Percentiles rank a stretch among this genome's conserved stretches.
Conservation (phyloP, 2,329 filamentous ascomycete genomes). For the Xylaria sp. region DNA sequence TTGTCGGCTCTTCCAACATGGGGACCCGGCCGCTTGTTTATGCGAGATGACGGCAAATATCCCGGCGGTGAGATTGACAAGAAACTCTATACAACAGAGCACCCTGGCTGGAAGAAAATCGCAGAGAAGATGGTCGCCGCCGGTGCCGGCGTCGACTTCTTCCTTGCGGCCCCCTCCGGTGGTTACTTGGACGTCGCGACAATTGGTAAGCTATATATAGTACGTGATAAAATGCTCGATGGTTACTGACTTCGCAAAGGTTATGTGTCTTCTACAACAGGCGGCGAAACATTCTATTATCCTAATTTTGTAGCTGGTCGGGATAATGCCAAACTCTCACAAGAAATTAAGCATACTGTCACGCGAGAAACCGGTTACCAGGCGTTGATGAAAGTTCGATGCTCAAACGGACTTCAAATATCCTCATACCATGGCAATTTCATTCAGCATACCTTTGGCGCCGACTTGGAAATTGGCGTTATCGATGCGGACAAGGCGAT, state of each 20-base stretch:
- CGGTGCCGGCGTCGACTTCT: constrained; percentile 92
- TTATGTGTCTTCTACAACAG: constrained; percentile 87
- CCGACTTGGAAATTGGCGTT: constrained; percentile 91
- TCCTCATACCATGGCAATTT: constrained; percentile 97
- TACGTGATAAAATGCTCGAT: not conserved
- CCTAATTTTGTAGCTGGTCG: constrained; percentile 93
- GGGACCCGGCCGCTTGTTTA: constrained; percentile 85
- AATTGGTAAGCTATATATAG: constrained; percentile 69
- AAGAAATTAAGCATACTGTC: constrained; percentile 87
- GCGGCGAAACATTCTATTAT: constrained; percentile 95
- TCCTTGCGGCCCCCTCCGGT: constrained; percentile 89
- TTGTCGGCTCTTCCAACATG: constrained; percentile 89
- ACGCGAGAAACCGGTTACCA: constrained; percentile 94
- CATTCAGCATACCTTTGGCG: constrained; percentile 92
- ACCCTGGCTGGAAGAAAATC: constrained; percentile 86
- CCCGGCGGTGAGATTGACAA: constrained; percentile 89
- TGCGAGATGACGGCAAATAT: constrained; percentile 89
- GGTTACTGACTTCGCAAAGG: constrained; percentile 59
- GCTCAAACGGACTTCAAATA: constrained; percentile 94
- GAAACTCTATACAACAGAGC: constrained; percentile 90
- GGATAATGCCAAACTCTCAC: constrained; percentile 83
- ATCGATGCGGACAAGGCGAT: constrained; percentile 95
- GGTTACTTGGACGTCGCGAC: constrained; percentile 94
- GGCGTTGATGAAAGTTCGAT: constrained; percentile 97
- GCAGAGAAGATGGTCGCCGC: constrained; percentile 88